Evolutionary conservation across 371 early-diverging fungal species (phyloP).

Genomic region (Mucor circinelloides): DNA sequence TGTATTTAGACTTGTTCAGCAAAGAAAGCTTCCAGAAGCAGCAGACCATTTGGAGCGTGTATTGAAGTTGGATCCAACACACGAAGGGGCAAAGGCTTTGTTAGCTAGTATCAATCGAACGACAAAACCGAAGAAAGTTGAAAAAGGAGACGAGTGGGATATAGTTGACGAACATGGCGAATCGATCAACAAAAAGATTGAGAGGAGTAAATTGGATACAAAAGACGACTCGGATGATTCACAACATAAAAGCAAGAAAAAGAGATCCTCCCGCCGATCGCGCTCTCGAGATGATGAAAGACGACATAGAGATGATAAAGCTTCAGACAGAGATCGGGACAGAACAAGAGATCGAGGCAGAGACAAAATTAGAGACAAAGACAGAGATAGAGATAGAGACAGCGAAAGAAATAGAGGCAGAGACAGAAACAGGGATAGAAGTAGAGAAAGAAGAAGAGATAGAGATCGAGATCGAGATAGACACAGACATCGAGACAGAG

Average conservation of each 20-base stretch:
- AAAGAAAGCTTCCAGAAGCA: slow-evolving; percentile 32
- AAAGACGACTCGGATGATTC: background rate
- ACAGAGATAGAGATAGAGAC: background rate
- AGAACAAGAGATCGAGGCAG: background rate
- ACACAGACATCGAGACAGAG: background rate
- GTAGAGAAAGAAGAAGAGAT: background rate
- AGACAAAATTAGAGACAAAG: background rate
- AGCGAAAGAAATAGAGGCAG: background rate
- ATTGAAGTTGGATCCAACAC: slow-evolving; percentile 34
- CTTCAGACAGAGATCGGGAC: background rate
- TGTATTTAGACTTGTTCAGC: slow-evolving; percentile 29
- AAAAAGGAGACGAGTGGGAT: slow-evolving; percentile 31
- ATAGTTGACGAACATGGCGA: slow-evolving; percentile 28
- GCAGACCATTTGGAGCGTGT: slow-evolving; percentile 39
- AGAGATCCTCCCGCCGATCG: background rate
- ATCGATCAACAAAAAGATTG: background rate
- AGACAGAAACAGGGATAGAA: background rate
- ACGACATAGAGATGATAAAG: background rate
- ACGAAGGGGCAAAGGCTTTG: slow-evolving; percentile 36
- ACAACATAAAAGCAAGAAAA: background rate
- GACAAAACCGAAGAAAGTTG: slow-evolving; percentile 10
- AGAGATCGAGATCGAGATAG: background rate
- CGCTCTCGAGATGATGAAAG: background rate
- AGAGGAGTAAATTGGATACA: background rate
- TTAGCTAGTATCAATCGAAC: slow-evolving; percentile 32